Percentiles rank a stretch among this genome's conserved stretches.
phyloP scores from a whole-genome alignment of 1,139 yeast species.

The Kazachstania sp. region DNA sequence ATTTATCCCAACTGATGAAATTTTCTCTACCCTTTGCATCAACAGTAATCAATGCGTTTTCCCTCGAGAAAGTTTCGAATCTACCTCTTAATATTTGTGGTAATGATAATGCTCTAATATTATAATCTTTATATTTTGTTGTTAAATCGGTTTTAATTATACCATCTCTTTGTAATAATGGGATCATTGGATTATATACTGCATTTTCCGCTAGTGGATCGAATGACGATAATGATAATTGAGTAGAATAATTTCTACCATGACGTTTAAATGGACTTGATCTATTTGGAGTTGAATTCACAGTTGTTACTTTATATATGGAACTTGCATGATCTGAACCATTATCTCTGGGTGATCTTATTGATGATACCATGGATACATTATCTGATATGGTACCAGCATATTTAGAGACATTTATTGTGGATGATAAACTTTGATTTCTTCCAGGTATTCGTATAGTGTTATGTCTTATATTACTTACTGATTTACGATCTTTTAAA shows the following conservation, averaged over 20 bases:
- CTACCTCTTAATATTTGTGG: constrained; percentile 67
- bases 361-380: constrained; percentile 6
- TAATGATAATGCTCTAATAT: constrained; percentile 34
- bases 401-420: constrained; percentile 4
- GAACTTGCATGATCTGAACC: constrained; percentile 10
- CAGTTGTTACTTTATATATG: constrained; percentile 27
- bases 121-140: constrained; percentile 13
- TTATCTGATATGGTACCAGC: constrained; percentile 4
- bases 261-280: constrained; percentile 12
- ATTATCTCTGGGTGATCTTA: constrained; percentile 1
- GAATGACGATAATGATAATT: constrained; percentile 18
- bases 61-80: constrained; percentile 55
- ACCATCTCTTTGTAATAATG: constrained; percentile 54
- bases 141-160: constrained; percentile 23
- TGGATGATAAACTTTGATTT: constrained; percentile 17
- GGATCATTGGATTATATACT: constrained; percentile 38
- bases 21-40: constrained; percentile 79
- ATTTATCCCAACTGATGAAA: constrained; percentile 81
- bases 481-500: constrained; percentile 4
- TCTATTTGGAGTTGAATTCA: constrained; percentile 18
- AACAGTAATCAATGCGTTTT: constrained; percentile 62
- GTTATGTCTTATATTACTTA: constrained; percentile 9
- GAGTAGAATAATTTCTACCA: constrained; percentile 16
- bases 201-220: constrained; percentile 5
- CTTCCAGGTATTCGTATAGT: constrained; percentile 12